A percentile compares a stretch with the other conserved stretches of the same genome.
Evolutionary conservation across 148 eudicot genomes (phyloP).

Genomic region (Chenopodium quinoa): DNA sequence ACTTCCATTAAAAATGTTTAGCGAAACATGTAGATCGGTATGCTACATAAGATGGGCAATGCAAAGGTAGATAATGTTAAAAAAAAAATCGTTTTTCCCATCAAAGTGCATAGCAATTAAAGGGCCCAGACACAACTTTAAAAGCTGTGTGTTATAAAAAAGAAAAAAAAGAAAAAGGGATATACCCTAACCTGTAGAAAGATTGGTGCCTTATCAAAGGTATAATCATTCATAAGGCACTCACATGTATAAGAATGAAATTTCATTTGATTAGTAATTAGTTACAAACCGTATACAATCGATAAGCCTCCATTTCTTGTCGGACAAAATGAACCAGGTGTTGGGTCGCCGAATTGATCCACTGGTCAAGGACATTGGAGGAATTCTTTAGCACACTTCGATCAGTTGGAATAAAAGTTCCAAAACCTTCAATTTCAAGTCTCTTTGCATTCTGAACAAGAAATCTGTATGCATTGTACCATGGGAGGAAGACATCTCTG

Average conservation of each 20-base stretch:
- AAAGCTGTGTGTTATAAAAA: not conserved
- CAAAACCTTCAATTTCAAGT: slow-evolving; percentile 84
- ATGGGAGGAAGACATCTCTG: slow-evolving; percentile 95
- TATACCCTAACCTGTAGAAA: not conserved
- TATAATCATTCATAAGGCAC: not conserved
- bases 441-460: slow-evolving; percentile 96
- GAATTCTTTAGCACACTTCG: slow-evolving; percentile 55
- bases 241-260: not conserved
- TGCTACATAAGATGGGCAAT: not conserved
- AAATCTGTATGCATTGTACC: slow-evolving; percentile 99
- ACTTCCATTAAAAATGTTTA: not conserved
- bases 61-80: not conserved
- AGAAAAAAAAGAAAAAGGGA: too few relatives aligned
- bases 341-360: slow-evolving; percentile 97
- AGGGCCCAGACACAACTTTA: not conserved
- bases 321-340: slow-evolving; percentile 91
- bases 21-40: not conserved
- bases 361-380: slow-evolving; percentile 95
- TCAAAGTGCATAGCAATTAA: not conserved
- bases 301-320: slow-evolving; percentile 94
- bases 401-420: slow-evolving; percentile 63
- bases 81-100: not conserved
- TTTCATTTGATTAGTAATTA: not conserved
- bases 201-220: not conserved
- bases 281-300: slow-evolving; percentile 73